Base-by-base conservation (phyloP, 176 grass and related monocot genomes). In the Musa itinerans region DNA sequence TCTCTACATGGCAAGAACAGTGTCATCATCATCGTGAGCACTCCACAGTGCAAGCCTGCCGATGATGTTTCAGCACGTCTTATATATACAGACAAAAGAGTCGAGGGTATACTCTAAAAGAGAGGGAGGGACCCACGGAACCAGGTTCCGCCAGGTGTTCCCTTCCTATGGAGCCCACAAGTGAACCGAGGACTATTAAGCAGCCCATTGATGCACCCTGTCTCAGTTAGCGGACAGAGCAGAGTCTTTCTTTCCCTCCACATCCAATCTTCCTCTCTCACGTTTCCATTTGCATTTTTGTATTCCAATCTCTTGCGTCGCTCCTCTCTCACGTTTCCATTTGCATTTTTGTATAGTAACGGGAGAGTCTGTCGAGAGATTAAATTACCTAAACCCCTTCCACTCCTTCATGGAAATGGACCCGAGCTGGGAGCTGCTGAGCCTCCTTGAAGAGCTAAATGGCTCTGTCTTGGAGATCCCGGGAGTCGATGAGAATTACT, bases 321-420 rank as follows among this genome's bases (percentile, higher is more conserved):
- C 29, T 34, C 29, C 0, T 34, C 29, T 34, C 29, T 34, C 29
- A 34, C 29, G 29, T 34, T 34, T 34, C 29, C 29, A 4, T 34
- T 34, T 59, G 16, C 56, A 59, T 59, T 6, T 16, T 59, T 59
- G 14, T 59, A 59, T 20, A 2, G 14, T 59, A 10, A 63, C 50
- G 56, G 74, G 27, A 34, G 56, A 63, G 27, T 51, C 21, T 16
- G 17, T 21, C 29, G 74, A 63, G 9, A 63, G 13, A 9, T 51
- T 15, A 24, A 52, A 10, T 12, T 63, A 34, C 43, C 52, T 25
- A 26, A 74, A 74, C 21, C 19, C 57, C 58, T 50, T 58, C 20
- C 58, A 23, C 56, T 19, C 58, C n/a, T 76, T 76, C 58, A 64
- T 23, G 27, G 74, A 76, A 22, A 63, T 76, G 58, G 57, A 76